Percentiles rank a stretch among this genome's conserved stretches.
These are phyloP conservation scores for Phyllosticta citrichinensis DNA, from an alignment of 2,329 filamentous ascomycete genomes.

Conservation along the genomic window DNA sequence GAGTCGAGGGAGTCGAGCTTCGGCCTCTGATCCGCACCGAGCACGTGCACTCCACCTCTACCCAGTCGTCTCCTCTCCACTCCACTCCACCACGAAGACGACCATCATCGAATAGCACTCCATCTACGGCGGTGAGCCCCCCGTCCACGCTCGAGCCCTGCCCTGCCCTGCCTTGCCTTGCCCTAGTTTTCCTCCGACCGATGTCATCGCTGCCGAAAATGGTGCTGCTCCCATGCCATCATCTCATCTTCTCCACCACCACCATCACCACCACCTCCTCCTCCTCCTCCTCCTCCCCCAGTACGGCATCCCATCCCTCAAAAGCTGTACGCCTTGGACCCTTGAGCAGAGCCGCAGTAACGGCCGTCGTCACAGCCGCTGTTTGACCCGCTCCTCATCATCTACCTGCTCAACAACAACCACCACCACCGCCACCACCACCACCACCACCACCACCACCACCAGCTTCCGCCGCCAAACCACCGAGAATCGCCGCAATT, in stretches of 20 bases:
- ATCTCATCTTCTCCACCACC: no score
- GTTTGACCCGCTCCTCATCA: neutral
- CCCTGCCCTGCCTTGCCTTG: no score
- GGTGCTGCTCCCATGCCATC: no score
- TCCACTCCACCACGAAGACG: neutral
- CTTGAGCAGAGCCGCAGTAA: conserved; percentile 5
- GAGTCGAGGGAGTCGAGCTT: conserved; percentile 4
- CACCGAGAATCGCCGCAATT: neutral
- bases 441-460: neutral
- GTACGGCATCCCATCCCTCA: neutral
- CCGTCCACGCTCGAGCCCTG: neutral
- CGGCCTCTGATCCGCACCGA: conserved; percentile 9
- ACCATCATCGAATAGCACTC: neutral
- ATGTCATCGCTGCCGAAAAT: no score
- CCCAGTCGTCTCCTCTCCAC: no score
- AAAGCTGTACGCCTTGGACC: conserved; percentile 8
- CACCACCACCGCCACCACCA: neutral
- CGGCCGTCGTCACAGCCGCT: neutral
- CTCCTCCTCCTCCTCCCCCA: neutral
- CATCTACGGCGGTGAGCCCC: neutral
- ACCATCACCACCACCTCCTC: neutral
- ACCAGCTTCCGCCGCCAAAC: neutral
- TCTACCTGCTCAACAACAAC: neutral
- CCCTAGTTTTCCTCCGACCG: no score
- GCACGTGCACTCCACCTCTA: conserved; percentile 2